Conservation (phyloP, 2,329 filamentous ascomycete genomes). For the Chaetomiaceae sp. region DNA sequence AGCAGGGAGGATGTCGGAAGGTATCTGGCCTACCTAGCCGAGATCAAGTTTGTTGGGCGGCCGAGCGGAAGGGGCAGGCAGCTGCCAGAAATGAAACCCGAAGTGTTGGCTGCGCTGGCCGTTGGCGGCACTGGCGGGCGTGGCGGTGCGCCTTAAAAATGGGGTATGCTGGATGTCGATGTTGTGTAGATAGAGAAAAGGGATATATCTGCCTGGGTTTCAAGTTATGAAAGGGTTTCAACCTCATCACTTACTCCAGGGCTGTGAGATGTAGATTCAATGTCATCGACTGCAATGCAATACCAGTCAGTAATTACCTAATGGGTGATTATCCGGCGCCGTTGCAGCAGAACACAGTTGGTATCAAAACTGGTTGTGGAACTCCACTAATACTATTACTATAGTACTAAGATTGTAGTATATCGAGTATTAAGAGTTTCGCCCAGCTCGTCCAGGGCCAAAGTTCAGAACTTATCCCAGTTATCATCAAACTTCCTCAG, state of each 20-base stretch:
- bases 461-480: conserved; percentile 25
- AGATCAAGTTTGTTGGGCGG: conserved; percentile 56
- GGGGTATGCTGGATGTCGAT: neutral
- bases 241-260: no score
- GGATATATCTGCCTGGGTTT: no score
- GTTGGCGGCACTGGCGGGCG: conserved; percentile 25
- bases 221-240: no score
- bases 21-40: conserved; percentile 60
- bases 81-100: conserved; percentile 32
- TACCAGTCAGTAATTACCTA: no score
- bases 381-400: no score
- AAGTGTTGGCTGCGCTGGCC: conserved; percentile 27
- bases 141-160: conserved; percentile 21
- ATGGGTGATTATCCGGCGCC: no score
- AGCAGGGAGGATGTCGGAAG: conserved; percentile 57
- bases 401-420: no score
- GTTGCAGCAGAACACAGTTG: no score
- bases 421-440: neutral
- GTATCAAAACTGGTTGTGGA: no score
- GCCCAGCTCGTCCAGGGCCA: no score
- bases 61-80: conserved; percentile 36
- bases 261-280: no score
- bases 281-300: no score
- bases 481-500: conserved; percentile 21
- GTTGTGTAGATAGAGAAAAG: conserved; percentile 2